Conservation (phyloP, 2,329 filamentous ascomycete species). For the Phialophora verrucosa region DNA sequence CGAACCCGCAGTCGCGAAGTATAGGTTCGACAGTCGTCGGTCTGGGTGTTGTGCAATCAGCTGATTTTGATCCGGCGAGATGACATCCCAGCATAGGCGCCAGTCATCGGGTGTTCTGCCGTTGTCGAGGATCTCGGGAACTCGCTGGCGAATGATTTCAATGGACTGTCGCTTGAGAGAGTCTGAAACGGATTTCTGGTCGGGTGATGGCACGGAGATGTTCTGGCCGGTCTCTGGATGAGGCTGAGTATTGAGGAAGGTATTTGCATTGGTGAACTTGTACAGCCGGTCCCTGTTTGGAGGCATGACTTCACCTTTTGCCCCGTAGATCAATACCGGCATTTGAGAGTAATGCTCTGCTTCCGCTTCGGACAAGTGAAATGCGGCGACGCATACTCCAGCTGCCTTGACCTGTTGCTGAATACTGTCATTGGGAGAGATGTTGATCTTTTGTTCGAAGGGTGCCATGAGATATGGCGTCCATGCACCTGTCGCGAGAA, state of each 20-base stretch:
- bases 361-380: slow-evolving; percentile 58
- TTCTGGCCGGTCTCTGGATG: slow-evolving; percentile 56
- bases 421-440: slow-evolving; percentile 56
- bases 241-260: slow-evolving; percentile 61
- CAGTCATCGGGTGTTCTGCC: slow-evolving; percentile 49
- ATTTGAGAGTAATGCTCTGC: slow-evolving; percentile 56
- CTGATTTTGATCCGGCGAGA: slow-evolving; percentile 67
- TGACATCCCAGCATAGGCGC: slow-evolving; percentile 64
- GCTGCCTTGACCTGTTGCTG: slow-evolving; percentile 64
- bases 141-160: slow-evolving; percentile 37
- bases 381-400: slow-evolving; percentile 65
- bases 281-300: slow-evolving; percentile 58
- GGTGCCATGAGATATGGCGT: slow-evolving; percentile 61
- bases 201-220: slow-evolving; percentile 58
- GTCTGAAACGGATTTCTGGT: slow-evolving; percentile 52
- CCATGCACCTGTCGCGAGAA: slow-evolving; percentile 64
- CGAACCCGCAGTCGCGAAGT: slow-evolving; percentile 66
- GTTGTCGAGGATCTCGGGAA: slow-evolving; percentile 43
- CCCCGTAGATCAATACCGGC: slow-evolving; percentile 61
- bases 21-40: slow-evolving; percentile 58
- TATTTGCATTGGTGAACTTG: slow-evolving; percentile 67
- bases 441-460: slow-evolving; percentile 50
- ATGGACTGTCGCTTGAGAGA: slow-evolving; percentile 53
- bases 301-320: slow-evolving; percentile 55
- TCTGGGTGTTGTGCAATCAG: slow-evolving; percentile 60